Evolutionary conservation across 2,329 filamentous ascomycete species (phyloP).

Genomic region (Ploettnerulaceae sp.): DNA sequence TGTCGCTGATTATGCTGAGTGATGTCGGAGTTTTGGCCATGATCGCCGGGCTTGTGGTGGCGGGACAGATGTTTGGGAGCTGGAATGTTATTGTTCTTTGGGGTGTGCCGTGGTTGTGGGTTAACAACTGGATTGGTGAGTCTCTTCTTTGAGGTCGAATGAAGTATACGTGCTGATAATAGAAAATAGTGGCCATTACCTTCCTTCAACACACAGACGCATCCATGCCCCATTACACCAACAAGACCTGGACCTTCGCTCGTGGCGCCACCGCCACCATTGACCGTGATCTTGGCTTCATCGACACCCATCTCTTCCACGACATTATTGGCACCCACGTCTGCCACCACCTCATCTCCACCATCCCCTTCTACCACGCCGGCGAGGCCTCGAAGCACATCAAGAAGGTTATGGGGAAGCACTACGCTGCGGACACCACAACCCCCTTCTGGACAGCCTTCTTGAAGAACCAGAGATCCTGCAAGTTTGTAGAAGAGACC

Average conservation of each 20-base stretch:
- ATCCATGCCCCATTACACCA: constrained; percentile 52
- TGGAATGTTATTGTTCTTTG: constrained; percentile 56
- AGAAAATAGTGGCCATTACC: constrained; percentile 58
- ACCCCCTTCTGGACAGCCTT: constrained; percentile 35
- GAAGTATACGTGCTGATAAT: no score
- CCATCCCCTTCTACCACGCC: constrained; percentile 57
- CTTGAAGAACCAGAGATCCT: constrained; percentile 32
- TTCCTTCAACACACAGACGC: constrained; percentile 68
- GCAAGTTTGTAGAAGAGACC: constrained; percentile 35
- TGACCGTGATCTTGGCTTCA: constrained; percentile 60
- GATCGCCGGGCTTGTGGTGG: constrained; percentile 46
- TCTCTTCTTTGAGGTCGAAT: constrained; percentile 21
- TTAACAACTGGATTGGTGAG: constrained; percentile 49
- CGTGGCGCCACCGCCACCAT: constrained; percentile 59
- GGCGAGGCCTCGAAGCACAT: constrained; percentile 55
- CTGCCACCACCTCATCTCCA: constrained; percentile 58
- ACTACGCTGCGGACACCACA: constrained; percentile 42
- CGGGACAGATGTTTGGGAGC: constrained; percentile 48
- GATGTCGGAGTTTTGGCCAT: constrained; percentile 55
- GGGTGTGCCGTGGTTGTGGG: constrained; percentile 61
- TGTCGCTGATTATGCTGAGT: constrained; percentile 50
- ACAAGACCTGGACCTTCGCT: constrained; percentile 55
- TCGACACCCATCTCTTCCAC: constrained; percentile 62
- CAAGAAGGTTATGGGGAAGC: constrained; percentile 49
- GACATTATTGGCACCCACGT: constrained; percentile 62